Percentiles rank a stretch among this genome's conserved stretches.
phyloP scores from a whole-genome alignment of 176 grass and related monocot species.

The Ensete ventricosum region DNA sequence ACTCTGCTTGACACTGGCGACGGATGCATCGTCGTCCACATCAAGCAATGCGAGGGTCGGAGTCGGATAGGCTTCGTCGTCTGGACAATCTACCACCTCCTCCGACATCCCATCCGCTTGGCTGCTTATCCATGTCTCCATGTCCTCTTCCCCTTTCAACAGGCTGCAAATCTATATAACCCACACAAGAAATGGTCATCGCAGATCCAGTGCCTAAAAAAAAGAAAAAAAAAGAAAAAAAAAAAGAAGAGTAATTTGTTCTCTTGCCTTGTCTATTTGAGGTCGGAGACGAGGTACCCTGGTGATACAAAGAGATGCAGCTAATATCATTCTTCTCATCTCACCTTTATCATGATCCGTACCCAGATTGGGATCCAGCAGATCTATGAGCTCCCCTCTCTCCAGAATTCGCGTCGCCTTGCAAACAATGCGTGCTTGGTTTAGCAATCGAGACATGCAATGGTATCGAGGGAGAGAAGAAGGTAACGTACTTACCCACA shows the following conservation, averaged over 20 bases:
- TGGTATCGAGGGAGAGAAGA: too few relatives aligned
- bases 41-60: neutral
- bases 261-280: constrained; percentile 47
- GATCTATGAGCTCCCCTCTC: constrained; percentile 41
- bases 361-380: constrained; percentile 63
- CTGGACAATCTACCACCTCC: neutral
- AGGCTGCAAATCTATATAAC: constrained; percentile 41
- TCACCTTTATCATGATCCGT: constrained; percentile 47
- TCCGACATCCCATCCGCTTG: constrained; percentile 1
- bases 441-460: too few relatives aligned
- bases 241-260: too few relatives aligned
- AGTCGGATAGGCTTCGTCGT: constrained; percentile 7
- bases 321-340: constrained; percentile 48
- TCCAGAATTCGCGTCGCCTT: constrained; percentile 71
- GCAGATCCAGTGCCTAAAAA: too few relatives aligned
- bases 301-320: constrained; percentile 68
- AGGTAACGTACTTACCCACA: constrained; percentile 42
- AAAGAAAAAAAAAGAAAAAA: too few relatives aligned
- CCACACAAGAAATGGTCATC: neutral
- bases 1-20: neutral
- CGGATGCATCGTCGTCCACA: constrained; percentile 1
- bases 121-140: constrained; percentile 12
- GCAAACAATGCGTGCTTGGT: neutral
- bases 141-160: constrained; percentile 37
- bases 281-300: constrained; percentile 71